phyloP scores from a whole-genome alignment of 768 basidiomycete genomes.

The Leccinum aurantiacum region DNA sequence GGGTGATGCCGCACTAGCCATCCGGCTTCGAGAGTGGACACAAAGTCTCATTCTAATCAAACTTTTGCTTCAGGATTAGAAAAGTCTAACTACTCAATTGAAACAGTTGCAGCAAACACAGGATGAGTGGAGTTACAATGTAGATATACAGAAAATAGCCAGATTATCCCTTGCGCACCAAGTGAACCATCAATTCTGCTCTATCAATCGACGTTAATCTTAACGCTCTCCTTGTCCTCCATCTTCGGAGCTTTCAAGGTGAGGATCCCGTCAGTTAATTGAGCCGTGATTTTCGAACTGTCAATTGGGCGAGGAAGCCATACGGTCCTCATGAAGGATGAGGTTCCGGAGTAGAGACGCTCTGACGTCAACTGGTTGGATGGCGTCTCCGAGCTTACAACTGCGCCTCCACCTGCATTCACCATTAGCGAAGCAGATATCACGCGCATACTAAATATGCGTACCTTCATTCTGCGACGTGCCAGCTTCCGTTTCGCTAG shows the following conservation, averaged over 20 bases:
- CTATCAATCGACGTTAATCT: conserved; percentile 40
- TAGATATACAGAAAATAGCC: conserved; percentile 1
- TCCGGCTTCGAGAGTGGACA: too few species aligned
- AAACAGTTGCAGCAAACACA: background rate
- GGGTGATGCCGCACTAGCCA: too few species aligned
- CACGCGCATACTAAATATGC: background rate
- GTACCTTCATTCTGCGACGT: conserved; percentile 32
- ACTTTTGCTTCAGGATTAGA: background rate
- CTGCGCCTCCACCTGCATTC: conserved; percentile 12
- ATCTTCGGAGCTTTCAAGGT: conserved; percentile 60
- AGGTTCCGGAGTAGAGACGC: conserved; percentile 54
- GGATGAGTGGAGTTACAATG: conserved; percentile 8
- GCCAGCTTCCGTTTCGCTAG: conserved; percentile 7
- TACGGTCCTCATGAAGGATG: conserved; percentile 66
- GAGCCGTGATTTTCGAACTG: conserved; percentile 55
- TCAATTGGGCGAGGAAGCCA: conserved; percentile 70
- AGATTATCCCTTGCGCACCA: background rate
- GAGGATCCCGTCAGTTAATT: conserved; percentile 67
- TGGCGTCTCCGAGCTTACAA: conserved; percentile 19
- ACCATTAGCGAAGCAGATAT: background rate
- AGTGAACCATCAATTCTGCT: background rate
- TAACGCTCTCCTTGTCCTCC: conserved; percentile 55
- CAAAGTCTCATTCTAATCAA: background rate
- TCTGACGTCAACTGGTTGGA: conserved; percentile 57
- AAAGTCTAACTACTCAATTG: background rate